phyloP scores from a whole-genome alignment of 2,329 filamentous ascomycete species.

The Macrophomina tecta region DNA sequence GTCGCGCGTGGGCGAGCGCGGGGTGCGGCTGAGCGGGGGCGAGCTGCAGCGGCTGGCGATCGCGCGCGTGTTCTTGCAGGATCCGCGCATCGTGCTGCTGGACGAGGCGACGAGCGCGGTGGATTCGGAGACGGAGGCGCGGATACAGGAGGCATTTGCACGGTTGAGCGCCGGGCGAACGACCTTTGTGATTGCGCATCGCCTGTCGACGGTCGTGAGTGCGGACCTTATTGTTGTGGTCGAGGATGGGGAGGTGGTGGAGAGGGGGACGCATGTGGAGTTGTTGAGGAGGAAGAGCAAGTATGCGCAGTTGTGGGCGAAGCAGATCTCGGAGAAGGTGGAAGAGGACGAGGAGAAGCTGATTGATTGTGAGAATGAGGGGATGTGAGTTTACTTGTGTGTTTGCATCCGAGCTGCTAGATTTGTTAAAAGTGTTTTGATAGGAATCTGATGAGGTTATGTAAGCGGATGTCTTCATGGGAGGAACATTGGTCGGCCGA shows the following conservation, averaged over 20 bases:
- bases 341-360: background rate
- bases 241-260: constrained; percentile 71
- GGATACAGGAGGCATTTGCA: constrained; percentile 64
- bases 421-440: no score
- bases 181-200: constrained; percentile 79
- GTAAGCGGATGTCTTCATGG: no score
- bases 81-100: constrained; percentile 70
- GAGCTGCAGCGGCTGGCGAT: constrained; percentile 85
- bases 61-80: constrained; percentile 71
- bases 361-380: background rate
- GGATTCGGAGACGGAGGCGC: constrained; percentile 60
- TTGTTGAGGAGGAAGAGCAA: constrained; percentile 68
- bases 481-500: no score
- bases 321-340: background rate
- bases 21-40: constrained; percentile 80
- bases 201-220: constrained; percentile 77
- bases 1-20: constrained; percentile 76
- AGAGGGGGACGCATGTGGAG: constrained; percentile 77
- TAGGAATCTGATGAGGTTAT: no score
- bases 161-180: constrained; percentile 68
- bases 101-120: constrained; percentile 79
- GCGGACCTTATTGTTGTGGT: constrained; percentile 81
- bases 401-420: no score
- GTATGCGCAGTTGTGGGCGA: constrained; percentile 81
- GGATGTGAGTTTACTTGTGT: background rate